Percentiles rank a stretch among this genome's conserved stretches.
Conservation (phyloP, 257 asterid genomes). For the Jacaranda copaia region DNA sequence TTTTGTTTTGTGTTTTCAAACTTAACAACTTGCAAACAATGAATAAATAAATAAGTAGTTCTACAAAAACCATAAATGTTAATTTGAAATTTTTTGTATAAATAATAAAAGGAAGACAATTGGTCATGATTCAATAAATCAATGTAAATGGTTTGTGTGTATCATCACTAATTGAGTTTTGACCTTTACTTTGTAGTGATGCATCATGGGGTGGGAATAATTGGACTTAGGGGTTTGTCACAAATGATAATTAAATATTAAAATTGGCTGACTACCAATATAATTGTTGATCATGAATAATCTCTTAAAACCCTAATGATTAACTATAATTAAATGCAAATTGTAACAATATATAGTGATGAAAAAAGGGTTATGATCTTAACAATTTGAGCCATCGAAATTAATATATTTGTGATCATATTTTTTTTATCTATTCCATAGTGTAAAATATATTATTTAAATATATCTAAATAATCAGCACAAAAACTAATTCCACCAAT, state of each 20-base stretch:
- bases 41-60: not conserved
- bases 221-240: not conserved
- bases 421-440: too few species aligned
- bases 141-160: too few species aligned
- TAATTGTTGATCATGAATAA: not conserved
- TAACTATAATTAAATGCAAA: not conserved
- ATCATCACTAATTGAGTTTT: not conserved
- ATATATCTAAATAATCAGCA: too few species aligned
- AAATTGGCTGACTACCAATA: not conserved
- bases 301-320: not conserved
- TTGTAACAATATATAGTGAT: not conserved
- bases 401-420: too few species aligned
- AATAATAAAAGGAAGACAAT: too few species aligned
- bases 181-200: slow-evolving; percentile 2
- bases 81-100: too few species aligned
- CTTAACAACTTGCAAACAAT: not conserved
- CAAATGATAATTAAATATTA: not conserved
- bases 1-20: slow-evolving; percentile 5
- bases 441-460: too few species aligned
- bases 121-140: too few species aligned
- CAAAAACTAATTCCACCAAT: too few species aligned
- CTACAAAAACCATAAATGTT: not conserved
- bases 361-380: not conserved
- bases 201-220: slow-evolving; percentile 20
- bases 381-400: too few species aligned